Evolutionary conservation across 805 yeast genomes (phyloP).

Genomic region (Maudiozyma turicensis): DNA sequence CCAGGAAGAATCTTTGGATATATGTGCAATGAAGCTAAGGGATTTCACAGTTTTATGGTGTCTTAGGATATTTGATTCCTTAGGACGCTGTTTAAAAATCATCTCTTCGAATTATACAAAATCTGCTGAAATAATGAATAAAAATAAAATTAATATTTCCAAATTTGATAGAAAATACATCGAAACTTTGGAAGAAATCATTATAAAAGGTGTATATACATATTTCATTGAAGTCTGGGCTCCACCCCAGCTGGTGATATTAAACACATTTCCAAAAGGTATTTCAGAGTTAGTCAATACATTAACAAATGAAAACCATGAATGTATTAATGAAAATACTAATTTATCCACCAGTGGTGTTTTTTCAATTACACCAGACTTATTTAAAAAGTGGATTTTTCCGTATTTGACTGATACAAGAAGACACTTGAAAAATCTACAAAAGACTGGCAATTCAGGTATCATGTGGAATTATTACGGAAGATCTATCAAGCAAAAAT

Average conservation of each 20-base stretch:
- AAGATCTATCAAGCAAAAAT: constrained; percentile 14
- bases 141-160: neutral
- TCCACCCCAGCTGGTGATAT: constrained; percentile 45
- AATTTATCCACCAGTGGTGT: neutral
- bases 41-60: constrained; percentile 26
- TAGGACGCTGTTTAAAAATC: constrained; percentile 9
- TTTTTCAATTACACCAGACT: constrained; percentile 5
- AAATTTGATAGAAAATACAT: neutral
- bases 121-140: neutral
- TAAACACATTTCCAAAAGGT: constrained; percentile 33
- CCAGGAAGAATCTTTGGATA: constrained; percentile 17
- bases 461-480: constrained; percentile 17
- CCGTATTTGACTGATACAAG: constrained; percentile 42
- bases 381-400: constrained; percentile 26
- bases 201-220: constrained; percentile 15
- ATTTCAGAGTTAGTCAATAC: constrained; percentile 19
- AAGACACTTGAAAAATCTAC: constrained; percentile 31
- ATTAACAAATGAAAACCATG: constrained; percentile 11
- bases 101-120: neutral
- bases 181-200: constrained; percentile 11
- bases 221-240: constrained; percentile 48
- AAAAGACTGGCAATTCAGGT: constrained; percentile 5
- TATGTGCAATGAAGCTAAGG: constrained; percentile 25
- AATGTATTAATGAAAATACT: constrained; percentile 4
- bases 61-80: constrained; percentile 16